Conservation (phyloP, 768 basidiomycete species). For the Boletus vinaceobasis region DNA sequence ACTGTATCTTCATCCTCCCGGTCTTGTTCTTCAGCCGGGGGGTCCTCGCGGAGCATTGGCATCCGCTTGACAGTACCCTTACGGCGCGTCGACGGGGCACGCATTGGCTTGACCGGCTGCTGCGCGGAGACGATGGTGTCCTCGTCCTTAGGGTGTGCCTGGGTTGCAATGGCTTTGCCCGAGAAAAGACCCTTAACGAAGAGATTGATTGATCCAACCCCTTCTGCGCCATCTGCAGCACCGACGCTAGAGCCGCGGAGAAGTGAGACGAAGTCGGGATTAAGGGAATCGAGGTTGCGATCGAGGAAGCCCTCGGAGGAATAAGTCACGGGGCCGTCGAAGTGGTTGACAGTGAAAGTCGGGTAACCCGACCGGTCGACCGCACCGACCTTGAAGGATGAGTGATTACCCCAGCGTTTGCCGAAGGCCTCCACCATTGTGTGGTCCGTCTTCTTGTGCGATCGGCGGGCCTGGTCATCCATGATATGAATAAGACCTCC, state of each 20-base stretch:
- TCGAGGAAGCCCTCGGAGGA: slow-evolving; percentile 88
- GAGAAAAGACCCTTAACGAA: slow-evolving; percentile 92
- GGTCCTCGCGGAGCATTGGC: slow-evolving; percentile 33
- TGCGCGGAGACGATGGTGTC: slow-evolving; percentile 95
- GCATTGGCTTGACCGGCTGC: slow-evolving; percentile 91
- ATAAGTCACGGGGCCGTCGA: slow-evolving; percentile 87
- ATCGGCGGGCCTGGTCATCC: slow-evolving; percentile 90
- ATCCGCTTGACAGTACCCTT: slow-evolving; percentile 67
- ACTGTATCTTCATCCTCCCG: slow-evolving; percentile 43
- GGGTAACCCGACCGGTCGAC: slow-evolving; percentile 76
- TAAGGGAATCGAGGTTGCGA: slow-evolving; percentile 83
- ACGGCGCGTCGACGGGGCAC: slow-evolving; percentile 84
- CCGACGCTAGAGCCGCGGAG: slow-evolving; percentile 56
- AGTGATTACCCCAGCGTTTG: slow-evolving; percentile 93
- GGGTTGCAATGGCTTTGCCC: slow-evolving; percentile 84
- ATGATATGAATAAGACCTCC: slow-evolving; percentile 96
- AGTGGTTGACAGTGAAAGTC: slow-evolving; percentile 91
- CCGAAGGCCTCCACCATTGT: slow-evolving; percentile 93
- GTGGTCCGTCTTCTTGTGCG: slow-evolving; percentile 86
- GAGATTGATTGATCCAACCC: slow-evolving; percentile 79
- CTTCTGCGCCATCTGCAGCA: slow-evolving; percentile 50
- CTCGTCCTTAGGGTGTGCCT: slow-evolving; percentile 88
- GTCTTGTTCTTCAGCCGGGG: slow-evolving; percentile 41
- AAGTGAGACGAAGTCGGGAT: slow-evolving; percentile 89
- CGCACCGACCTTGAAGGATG: slow-evolving; percentile 80